Evolutionary conservation across 2,329 filamentous ascomycete species (phyloP).

Genomic region (Penicillium olsonii): DNA sequence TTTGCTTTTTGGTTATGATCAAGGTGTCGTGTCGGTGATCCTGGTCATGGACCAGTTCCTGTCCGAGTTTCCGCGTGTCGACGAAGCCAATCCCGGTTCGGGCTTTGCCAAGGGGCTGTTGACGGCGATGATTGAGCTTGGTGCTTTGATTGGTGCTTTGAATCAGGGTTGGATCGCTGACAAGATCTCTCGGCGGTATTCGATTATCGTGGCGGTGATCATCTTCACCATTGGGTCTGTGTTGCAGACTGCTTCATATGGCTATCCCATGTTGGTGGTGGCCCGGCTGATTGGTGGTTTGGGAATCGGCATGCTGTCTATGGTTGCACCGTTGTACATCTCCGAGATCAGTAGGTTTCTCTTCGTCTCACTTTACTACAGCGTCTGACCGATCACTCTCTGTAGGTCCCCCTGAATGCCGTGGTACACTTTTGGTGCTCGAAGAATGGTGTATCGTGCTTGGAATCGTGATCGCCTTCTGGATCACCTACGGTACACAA

Average conservation of each 20-base stretch:
- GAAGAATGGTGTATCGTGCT: constrained; percentile 46
- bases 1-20: constrained; percentile 54
- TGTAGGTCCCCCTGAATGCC: constrained; percentile 50
- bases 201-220: constrained; percentile 53
- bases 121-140: constrained; percentile 58
- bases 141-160: constrained; percentile 50
- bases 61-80: constrained; percentile 47
- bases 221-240: constrained; percentile 56
- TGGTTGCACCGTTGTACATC: constrained; percentile 56
- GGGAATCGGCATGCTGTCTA: constrained; percentile 54
- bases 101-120: constrained; percentile 49
- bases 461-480: constrained; percentile 46
- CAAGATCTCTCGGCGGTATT: constrained; percentile 54
- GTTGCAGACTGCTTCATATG: constrained; percentile 53
- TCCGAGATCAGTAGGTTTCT: constrained; percentile 48
- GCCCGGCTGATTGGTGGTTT: constrained; percentile 54
- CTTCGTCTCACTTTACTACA: neutral
- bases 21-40: constrained; percentile 48
- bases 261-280: constrained; percentile 54
- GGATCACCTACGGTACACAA: constrained; percentile 46
- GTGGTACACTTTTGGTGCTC: constrained; percentile 48
- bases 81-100: constrained; percentile 37
- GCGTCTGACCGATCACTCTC: too few species aligned
- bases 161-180: constrained; percentile 55
- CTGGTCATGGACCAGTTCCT: constrained; percentile 57